Evolutionary conservation across 345 rosid genomes (phyloP).

Genomic region (Acer saccharum): DNA sequence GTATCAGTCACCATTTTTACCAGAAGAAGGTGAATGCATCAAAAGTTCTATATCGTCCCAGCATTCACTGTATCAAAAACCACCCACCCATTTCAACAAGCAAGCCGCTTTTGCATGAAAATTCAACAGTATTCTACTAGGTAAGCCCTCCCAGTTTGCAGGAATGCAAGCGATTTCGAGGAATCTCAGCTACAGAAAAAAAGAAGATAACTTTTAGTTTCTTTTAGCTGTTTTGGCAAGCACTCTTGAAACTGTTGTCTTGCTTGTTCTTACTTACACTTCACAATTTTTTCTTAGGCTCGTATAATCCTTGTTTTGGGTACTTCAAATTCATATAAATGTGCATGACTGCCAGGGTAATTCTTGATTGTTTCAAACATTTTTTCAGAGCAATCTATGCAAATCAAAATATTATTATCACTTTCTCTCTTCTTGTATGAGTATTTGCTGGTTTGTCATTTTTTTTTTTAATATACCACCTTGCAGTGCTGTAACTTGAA

Average conservation of each 20-base stretch:
- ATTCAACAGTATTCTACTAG: not conserved
- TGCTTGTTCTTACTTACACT: too few species aligned
- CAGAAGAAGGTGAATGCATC: not conserved
- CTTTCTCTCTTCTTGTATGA: too few species aligned
- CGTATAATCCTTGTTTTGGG: too few species aligned
- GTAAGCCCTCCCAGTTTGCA: slow-evolving; percentile 2
- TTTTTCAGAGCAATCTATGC: too few species aligned
- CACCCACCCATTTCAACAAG: not conserved
- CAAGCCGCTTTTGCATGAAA: not conserved
- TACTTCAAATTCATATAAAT: not conserved
- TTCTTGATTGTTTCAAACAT: not conserved
- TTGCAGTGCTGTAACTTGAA: too few species aligned
- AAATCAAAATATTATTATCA: too few species aligned
- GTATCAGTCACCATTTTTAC: not conserved
- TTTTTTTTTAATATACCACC: too few species aligned
- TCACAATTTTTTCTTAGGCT: too few species aligned
- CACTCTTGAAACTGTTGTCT: not conserved
- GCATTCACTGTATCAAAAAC: not conserved
- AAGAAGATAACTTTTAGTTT: not conserved
- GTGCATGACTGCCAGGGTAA: not conserved
- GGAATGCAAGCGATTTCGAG: not conserved
- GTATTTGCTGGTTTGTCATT: too few species aligned
- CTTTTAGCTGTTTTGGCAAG: not conserved
- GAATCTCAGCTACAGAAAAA: not conserved
- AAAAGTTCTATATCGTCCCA: not conserved